Base-by-base conservation (phyloP, 1,139 yeast species). In the Saccharomyces pastorianus region DNA sequence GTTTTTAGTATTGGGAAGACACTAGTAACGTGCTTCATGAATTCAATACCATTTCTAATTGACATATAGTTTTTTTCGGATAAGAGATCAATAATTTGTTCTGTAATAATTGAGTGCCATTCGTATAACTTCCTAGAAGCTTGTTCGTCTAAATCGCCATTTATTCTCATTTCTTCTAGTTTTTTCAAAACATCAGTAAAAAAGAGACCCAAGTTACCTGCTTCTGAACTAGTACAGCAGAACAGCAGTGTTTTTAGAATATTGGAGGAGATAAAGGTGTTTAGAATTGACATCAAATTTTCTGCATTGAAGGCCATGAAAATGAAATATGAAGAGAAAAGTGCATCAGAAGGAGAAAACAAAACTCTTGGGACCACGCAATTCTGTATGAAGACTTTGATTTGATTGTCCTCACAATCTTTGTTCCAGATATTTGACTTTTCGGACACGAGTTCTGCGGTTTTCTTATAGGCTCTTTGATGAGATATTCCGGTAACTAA, bases 261-360 rank as follows among this genome's bases (percentile, higher is more conserved):
- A 4, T 78, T 74, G 4, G 74, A 74, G 1, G 74, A 69, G 54
- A 89, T 76, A 41, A 89, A 71, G 44, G 70, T 69, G 51, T 81
- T 76, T 52, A 85, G 70, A 1, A 83, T 61, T 1, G 60, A 62
- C 7, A 78, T 73, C 1, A 72, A 58, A 0, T 79, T 71, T 1
- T 75, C 73, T 17, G 76, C 58, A 0, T 72, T 66, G 56, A 84
- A 82, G 14, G 84, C 62, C 50, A 69, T 61, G 58, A 81, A 78
- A 2, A 88, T 61, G 64, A 90, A 88, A 55, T 78, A 74, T 0
- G 89, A 82, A 47, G 84, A 72, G 65, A 73, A 90, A 1, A 86
- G 77, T 0, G 98, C 96, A 72, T 91, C 99, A 58, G 84, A 80
- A 0, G 96, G 84, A 0, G 97, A 88, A 61, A 85, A 89, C 2